Evolutionary conservation across 2,329 filamentous ascomycete species (phyloP).

Genomic region (Apiospora kogelbergensis): DNA sequence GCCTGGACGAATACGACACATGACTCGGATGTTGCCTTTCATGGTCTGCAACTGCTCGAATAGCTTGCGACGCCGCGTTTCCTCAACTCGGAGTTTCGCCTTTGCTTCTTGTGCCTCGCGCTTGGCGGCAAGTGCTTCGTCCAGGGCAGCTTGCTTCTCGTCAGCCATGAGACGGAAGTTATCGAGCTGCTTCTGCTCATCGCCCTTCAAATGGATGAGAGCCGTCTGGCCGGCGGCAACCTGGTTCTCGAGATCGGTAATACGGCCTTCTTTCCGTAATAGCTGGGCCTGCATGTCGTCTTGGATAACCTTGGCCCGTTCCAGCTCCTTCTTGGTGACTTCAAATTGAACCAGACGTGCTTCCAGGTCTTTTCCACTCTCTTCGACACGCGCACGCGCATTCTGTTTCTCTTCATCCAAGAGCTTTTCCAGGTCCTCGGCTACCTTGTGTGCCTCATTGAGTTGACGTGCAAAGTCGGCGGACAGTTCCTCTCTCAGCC

Average conservation of each 20-base stretch:
- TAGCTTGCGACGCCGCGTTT: constrained; percentile 72
- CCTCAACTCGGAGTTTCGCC: constrained; percentile 24
- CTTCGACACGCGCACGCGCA: constrained; percentile 9
- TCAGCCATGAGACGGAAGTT: constrained; percentile 16
- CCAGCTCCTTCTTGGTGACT: constrained; percentile 55
- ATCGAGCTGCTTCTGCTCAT: constrained; percentile 17
- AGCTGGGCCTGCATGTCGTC: constrained; percentile 15
- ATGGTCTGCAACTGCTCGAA: constrained; percentile 98
- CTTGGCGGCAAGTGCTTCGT: constrained; percentile 13
- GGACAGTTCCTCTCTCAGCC: constrained; percentile 12
- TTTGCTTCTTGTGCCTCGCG: constrained; percentile 16
- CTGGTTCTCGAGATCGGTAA: constrained; percentile 17
- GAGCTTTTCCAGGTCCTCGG: constrained; percentile 14
- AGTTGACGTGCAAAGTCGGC: constrained; percentile 16
- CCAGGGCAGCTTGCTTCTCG: constrained; percentile 14
- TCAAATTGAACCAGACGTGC: constrained; percentile 64
- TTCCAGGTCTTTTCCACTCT: constrained; percentile 59
- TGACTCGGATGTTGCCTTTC: constrained; percentile 97
- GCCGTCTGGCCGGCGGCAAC: constrained; percentile 30
- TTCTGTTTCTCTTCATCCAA: constrained; percentile 15
- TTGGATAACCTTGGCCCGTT: constrained; percentile 22
- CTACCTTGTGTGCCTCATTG: constrained; percentile 14
- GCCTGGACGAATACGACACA: constrained; percentile 88
- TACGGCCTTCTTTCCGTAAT: constrained; percentile 15
- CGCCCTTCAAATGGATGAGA: constrained; percentile 16